Percentiles rank a stretch among this genome's conserved stretches.
Evolutionary conservation across 2,329 filamentous ascomycete species (phyloP).

Genomic region (Xylariaceae sp.): DNA sequence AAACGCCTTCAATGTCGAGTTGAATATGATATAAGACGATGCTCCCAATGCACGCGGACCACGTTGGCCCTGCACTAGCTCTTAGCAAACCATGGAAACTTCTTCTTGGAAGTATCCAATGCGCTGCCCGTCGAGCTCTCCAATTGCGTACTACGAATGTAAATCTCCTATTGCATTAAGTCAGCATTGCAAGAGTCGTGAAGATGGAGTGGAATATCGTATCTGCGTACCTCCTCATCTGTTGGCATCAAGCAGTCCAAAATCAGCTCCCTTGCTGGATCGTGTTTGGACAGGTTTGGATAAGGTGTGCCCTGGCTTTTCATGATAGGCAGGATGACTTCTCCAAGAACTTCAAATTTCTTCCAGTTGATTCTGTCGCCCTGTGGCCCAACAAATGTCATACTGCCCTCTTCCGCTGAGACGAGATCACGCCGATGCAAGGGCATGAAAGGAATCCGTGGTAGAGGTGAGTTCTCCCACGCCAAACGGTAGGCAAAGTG

Average conservation of each 20-base stretch:
- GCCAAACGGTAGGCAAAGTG: conserved; percentile 94
- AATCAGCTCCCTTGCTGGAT: conserved; percentile 69
- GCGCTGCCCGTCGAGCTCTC: conserved; percentile 45
- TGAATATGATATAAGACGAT: conserved; percentile 1
- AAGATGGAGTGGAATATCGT: not conserved
- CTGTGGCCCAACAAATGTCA: conserved; percentile 74
- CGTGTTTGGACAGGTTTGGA: conserved; percentile 63
- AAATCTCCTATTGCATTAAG: conserved; percentile 48
- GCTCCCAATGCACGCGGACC: too few species aligned
- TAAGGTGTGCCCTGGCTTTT: conserved; percentile 86
- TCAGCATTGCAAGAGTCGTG: conserved; percentile 10
- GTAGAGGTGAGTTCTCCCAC: conserved; percentile 90
- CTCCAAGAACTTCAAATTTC: conserved; percentile 95
- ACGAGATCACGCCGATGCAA: conserved; percentile 86
- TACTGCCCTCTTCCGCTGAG: conserved; percentile 86
- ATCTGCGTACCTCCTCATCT: conserved; percentile 74
- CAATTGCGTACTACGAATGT: conserved; percentile 56
- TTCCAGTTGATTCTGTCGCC: conserved; percentile 88
- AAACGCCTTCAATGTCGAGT: not conserved
- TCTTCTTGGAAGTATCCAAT: conserved; percentile 54
- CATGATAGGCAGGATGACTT: conserved; percentile 86
- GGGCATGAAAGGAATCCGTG: conserved; percentile 90
- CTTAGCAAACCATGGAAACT: conserved; percentile 62
- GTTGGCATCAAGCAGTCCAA: conserved; percentile 76
- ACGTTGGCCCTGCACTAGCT: too few species aligned